phyloP scores from a whole-genome alignment of 2,329 filamentous ascomycete genomes.

The Fusarium proliferatum region DNA sequence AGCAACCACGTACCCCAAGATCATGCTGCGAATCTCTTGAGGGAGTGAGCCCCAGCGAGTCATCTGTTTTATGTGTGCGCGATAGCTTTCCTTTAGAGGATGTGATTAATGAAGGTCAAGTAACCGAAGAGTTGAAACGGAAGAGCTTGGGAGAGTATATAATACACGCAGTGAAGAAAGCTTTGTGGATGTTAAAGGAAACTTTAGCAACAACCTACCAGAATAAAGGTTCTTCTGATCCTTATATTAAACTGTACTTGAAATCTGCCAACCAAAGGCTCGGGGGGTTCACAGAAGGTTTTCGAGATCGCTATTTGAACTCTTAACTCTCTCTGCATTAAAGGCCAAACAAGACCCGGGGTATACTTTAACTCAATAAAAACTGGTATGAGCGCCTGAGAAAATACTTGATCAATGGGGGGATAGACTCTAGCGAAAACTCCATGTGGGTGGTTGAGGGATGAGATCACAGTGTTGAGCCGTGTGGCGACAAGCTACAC shows the following conservation, averaged over 20 bases:
- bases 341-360: neutral
- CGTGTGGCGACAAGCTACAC: neutral
- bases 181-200: neutral
- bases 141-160: neutral
- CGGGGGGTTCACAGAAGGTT: neutral
- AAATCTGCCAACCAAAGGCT: neutral
- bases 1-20: neutral
- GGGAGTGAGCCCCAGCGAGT: neutral
- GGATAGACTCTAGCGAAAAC: neutral
- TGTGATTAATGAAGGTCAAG: neutral
- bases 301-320: neutral
- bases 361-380: too few species aligned
- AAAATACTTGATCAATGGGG: neutral
- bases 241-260: neutral
- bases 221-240: neutral
- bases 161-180: neutral
- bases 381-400: neutral
- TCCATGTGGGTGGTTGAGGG: neutral
- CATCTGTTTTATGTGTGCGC: neutral
- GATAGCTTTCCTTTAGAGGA: neutral
- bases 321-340: too few species aligned
- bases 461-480: neutral
- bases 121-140: neutral
- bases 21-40: neutral
- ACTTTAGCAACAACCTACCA: neutral